A percentile compares a stretch with the other conserved stretches of the same genome.
These are phyloP conservation scores for Durotheca rogersii DNA, from an alignment of 495 filamentous ascomycete species.

Conservation along the genomic window DNA sequence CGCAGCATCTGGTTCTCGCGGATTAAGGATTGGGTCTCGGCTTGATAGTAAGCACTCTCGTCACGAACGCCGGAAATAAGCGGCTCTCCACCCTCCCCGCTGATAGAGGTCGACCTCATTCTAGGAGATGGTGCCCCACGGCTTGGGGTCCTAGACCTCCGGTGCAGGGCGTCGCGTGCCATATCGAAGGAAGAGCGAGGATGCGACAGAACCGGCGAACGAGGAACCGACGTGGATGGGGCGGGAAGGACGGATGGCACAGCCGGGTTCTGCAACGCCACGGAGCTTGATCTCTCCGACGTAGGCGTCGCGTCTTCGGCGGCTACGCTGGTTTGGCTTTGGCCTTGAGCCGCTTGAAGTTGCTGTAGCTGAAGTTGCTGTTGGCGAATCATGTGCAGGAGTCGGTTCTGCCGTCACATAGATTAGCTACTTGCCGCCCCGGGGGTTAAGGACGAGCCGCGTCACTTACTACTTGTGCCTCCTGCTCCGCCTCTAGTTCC, in stretches of 20 bases:
- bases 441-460: not conserved
- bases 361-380: conserved; percentile 82
- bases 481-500: conserved; percentile 91
- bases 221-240: conserved; percentile 43
- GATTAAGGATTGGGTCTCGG: conserved; percentile 81
- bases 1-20: conserved; percentile 94
- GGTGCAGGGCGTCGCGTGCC: conserved; percentile 52
- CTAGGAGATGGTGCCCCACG: conserved; percentile 55
- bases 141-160: conserved; percentile 58
- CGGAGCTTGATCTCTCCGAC: conserved; percentile 61
- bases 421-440: conserved; percentile 2
- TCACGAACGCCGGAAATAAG: conserved; percentile 58
- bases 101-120: conserved; percentile 55
- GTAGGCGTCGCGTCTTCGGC: conserved; percentile 70
- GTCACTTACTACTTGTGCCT: conserved; percentile 78
- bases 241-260: conserved; percentile 21
- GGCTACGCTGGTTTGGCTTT: conserved; percentile 49
- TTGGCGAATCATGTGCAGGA: conserved; percentile 83
- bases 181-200: conserved; percentile 59
- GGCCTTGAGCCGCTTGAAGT: conserved; percentile 53
- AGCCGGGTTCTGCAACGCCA: conserved; percentile 35
- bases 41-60: conserved; percentile 86
- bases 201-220: conserved; percentile 57
- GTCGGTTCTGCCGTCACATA: conserved; percentile 66
- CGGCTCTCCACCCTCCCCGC: conserved; percentile 50